Conservation (phyloP, 805 yeast genomes). For the Brettanomyces sp. region DNA sequence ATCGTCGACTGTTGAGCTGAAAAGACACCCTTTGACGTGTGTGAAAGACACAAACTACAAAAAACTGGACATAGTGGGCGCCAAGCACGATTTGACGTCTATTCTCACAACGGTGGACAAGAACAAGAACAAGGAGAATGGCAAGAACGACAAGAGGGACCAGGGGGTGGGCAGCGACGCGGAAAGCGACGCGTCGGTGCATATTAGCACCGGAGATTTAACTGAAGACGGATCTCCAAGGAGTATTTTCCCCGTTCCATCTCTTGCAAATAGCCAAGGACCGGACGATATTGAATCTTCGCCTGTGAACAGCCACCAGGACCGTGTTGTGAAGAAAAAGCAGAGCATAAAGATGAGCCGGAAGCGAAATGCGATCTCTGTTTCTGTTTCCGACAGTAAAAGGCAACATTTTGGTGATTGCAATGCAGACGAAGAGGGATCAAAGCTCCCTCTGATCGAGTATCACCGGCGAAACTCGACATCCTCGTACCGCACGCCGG, state of each 20-base stretch:
- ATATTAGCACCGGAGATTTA: background rate
- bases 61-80: constrained; percentile 11
- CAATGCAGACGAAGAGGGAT: background rate
- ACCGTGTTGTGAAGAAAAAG: background rate
- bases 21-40: constrained; percentile 18
- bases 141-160: constrained; percentile 1
- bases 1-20: constrained; percentile 7
- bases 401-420: background rate
- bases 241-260: background rate
- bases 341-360: background rate
- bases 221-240: background rate
- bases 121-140: constrained; percentile 4
- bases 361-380: background rate
- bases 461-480: background rate
- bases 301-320: constrained; percentile 3
- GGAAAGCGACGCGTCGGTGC: background rate
- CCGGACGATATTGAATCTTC: constrained; percentile 1
- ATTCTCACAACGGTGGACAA: constrained; percentile 12
- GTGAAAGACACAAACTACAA: constrained; percentile 12
- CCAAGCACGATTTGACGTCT: constrained; percentile 18
- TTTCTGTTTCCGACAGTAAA: background rate
- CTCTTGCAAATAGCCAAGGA: background rate
- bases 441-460: no score
- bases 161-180: background rate
- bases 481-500: constrained; percentile 1